Conservation (phyloP, 352 stramenopile genomes). For the Elongisporangium senticosum region DNA sequence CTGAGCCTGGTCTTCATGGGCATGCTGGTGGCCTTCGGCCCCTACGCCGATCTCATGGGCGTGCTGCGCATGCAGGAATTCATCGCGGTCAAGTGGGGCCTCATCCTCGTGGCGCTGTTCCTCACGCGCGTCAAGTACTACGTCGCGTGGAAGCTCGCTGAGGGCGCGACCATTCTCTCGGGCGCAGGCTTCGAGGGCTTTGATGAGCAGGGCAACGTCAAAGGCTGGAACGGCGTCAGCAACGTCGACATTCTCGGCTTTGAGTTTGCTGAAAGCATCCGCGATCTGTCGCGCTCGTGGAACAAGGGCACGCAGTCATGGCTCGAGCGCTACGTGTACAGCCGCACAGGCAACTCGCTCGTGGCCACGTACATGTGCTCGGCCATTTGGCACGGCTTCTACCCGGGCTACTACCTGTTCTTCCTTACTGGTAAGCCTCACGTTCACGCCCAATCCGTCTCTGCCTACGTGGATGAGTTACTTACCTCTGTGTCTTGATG, state of each 20-base stretch:
- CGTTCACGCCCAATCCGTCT: not conserved
- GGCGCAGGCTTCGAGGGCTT: conserved; percentile 94
- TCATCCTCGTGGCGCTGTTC: conserved; percentile 86
- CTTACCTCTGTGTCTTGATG: not conserved
- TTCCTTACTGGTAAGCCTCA: conserved; percentile 68
- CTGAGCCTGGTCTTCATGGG: conserved; percentile 52
- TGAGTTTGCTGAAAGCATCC: conserved; percentile 89
- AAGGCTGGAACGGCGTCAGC: conserved; percentile 91
- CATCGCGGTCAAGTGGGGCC: conserved; percentile 59
- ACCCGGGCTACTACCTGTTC: conserved; percentile 97
- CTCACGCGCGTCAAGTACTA: conserved; percentile 94
- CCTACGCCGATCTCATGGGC: conserved; percentile 18
- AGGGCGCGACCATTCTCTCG: conserved; percentile 70
- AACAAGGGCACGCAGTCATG: conserved; percentile 97
- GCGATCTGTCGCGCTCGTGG: conserved; percentile 88
- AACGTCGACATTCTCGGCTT: conserved; percentile 97
- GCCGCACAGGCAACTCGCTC: conserved; percentile 91
- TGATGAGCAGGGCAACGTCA: conserved; percentile 69
- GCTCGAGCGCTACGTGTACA: conserved; percentile 97
- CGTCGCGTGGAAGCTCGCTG: conserved; percentile 91
- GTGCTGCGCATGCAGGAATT: conserved; percentile 30
- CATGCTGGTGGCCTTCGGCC: conserved; percentile 29
- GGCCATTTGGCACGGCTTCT: conserved; percentile 98
- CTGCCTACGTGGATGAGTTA: not conserved
- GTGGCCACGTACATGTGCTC: conserved; percentile 93